A percentile compares a stretch with the other conserved stretches of the same genome.
Conservation (phyloP, 1,139 yeast species). For the Blastobotrys arbuscula region DNA sequence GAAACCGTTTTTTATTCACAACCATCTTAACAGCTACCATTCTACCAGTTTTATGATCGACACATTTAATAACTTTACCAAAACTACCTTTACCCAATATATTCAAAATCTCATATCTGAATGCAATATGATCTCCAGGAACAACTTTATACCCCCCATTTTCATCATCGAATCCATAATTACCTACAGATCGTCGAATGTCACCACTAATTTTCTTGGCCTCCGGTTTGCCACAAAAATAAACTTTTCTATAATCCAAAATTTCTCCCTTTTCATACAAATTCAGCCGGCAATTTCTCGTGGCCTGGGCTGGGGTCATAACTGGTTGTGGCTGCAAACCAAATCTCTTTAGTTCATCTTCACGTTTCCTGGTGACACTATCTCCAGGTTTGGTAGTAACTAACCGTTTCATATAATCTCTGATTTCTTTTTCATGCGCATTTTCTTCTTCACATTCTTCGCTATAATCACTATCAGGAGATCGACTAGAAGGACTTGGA, state of each 20-base stretch:
- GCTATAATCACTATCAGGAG: background rate
- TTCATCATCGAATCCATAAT: constrained; percentile 71
- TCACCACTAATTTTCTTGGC: constrained; percentile 36
- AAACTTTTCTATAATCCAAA: constrained; percentile 38
- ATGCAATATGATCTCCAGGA: constrained; percentile 68
- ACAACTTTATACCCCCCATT: constrained; percentile 56
- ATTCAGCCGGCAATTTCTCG: constrained; percentile 19
- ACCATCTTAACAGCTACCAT: constrained; percentile 71
- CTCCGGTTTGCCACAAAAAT: constrained; percentile 39
- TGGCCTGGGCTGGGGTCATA: constrained; percentile 28
- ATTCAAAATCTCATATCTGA: constrained; percentile 57
- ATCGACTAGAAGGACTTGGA: background rate
- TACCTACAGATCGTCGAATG: constrained; percentile 36
- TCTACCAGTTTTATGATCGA: constrained; percentile 56
- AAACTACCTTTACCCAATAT: constrained; percentile 76
- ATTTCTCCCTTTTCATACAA: constrained; percentile 52
- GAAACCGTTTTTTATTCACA: constrained; percentile 67
- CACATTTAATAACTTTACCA: constrained; percentile 70
- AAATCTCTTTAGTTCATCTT: constrained; percentile 11
- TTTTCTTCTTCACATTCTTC: background rate
- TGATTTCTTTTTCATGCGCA: constrained; percentile 16
- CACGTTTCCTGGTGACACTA: constrained; percentile 11
- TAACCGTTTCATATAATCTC: constrained; percentile 20
- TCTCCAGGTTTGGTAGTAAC: constrained; percentile 21
- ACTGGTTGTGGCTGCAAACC: constrained; percentile 15